Evolutionary conservation across 2,329 filamentous ascomycete species (phyloP), one percentile per base, ranked within the genome.

Genomic region (Akanthomyces dipterigenus): DNA sequence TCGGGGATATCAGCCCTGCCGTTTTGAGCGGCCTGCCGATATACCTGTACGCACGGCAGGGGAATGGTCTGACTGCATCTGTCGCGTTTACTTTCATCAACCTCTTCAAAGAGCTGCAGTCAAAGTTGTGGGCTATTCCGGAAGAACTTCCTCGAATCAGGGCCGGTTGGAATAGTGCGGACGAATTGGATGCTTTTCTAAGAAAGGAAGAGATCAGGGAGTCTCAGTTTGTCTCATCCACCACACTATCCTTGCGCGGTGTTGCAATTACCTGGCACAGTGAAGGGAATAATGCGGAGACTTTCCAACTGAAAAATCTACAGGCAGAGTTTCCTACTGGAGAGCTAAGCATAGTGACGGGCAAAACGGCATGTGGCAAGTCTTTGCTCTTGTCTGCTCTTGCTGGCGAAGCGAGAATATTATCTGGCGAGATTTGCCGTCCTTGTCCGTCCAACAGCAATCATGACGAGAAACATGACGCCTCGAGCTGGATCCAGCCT

Each of bases 301-400:
- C 1, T 0, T 64, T 64, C 45, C 20, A 43, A 2, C 53, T 64
- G 11, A 14, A 53, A 2, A 61, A 46, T 16, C 38, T 63, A n/a
- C 34, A 51, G n/a, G 48, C 60, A 1, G 50, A 54, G 1, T 64
- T 64, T 40, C 63, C 63, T 28, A 49, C 8, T 31, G 36, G 54
- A 11, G 14, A 40, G 8, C 16, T 64, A 1, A 64, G 63, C 40
- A 46, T 64, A 5, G 45, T 64, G 16, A 55, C 63, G 20, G 63
- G 63, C 8, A 56, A 63, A 3, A 64, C 63, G 20, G 62, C 55
- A 2, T 56, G 53, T n/a, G 63, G 63, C 14, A 63, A 64, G 26
- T 56, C 54, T 24, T 45, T 64, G 1, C 58, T 64, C 3, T 28
- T 63, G 12, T 46, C 42, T 14, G 49, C 62, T 12, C 42, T 64